phyloP scores from a whole-genome alignment of 805 yeast genomes.

The Scheffersomyces amazonensis region DNA sequence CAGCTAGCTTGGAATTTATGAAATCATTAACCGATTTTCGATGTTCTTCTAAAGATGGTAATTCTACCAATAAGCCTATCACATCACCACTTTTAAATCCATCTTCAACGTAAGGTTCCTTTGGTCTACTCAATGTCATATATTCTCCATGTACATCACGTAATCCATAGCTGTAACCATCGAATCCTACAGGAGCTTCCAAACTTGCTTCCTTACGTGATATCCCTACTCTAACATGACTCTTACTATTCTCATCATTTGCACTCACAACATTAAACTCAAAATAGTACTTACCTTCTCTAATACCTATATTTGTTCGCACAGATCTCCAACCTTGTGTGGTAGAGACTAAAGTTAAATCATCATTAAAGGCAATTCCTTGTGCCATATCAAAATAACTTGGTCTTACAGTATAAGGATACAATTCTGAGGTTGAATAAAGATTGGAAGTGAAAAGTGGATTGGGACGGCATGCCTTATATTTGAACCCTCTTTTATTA shows the following conservation, averaged over 20 bases:
- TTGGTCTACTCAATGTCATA: conserved; percentile 71
- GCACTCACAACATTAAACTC: conserved; percentile 63
- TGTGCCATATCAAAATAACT: conserved; percentile 69
- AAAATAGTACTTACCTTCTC: conserved; percentile 78
- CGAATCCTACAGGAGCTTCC: conserved; percentile 95
- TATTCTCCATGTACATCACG: conserved; percentile 76
- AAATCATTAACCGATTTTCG: conserved; percentile 34
- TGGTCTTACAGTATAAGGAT: conserved; percentile 58
- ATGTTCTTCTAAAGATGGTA: conserved; percentile 58
- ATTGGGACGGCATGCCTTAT: conserved; percentile 73
- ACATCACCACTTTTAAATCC: conserved; percentile 76
- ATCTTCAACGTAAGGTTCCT: conserved; percentile 43
- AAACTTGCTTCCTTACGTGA: conserved; percentile 82
- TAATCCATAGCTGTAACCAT: conserved; percentile 89
- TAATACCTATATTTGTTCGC: conserved; percentile 68
- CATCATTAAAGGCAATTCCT: conserved; percentile 40
- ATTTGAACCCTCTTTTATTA: conserved; percentile 78
- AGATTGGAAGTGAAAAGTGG: conserved; percentile 53
- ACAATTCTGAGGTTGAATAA: conserved; percentile 71
- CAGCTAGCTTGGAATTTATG: conserved; percentile 8
- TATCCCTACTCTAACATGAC: conserved; percentile 80
- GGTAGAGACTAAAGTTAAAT: conserved; percentile 47
- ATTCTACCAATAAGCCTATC: conserved; percentile 69
- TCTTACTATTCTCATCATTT: conserved; percentile 21
- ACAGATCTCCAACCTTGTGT: conserved; percentile 77